Base-by-base conservation (phyloP, 73 alveolate species). In the Paramecium biaurelia region DNA sequence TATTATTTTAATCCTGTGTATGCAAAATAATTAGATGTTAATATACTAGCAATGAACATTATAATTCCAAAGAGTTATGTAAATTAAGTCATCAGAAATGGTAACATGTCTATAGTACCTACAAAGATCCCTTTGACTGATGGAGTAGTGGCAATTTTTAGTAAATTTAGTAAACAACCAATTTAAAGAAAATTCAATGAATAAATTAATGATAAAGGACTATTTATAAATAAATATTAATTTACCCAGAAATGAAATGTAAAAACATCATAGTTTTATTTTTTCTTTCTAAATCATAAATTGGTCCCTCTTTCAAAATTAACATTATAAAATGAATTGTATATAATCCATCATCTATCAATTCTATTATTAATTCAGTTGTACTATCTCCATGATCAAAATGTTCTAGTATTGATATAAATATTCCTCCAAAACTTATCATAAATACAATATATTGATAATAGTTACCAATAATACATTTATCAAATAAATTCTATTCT, bases 191-290 rank as follows among this genome's bases (percentile, higher is more conserved):
- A 72, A 10, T 23, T 42, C 6, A 43, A 79, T 23, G 90, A 41
- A 42, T 10, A 23, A 15, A 79, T 42, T 34, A 79, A 43, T 1
- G 90, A 79, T 11, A 79, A 23, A 20, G 90, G 90, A 15, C 90
- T 79, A 79, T 53, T 10, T n/a, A 53, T 53, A 45, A 14, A 32
- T 15, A 72, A 18, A 72, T 0, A 34, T 10, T 20, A 21, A 9
- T 15, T 7, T 79, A 79, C 90, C 90, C 90, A 20, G 90, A 53
- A n/a, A 79, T 32, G 37, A 79, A 43, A 79, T 79, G 90, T 20
- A 79, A 45, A 0, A 34, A 5, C 90, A 79, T 79, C 45, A 79
- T 14, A 43, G 9, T 47, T 30, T 24, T 43, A 24, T 42, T 79
- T 42, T 45, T 42, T 42, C 90, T 38, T 34, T 79, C 90, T 24